phyloP scores from a whole-genome alignment of 116 monocot species.

The Trichopus zeylanicus region DNA sequence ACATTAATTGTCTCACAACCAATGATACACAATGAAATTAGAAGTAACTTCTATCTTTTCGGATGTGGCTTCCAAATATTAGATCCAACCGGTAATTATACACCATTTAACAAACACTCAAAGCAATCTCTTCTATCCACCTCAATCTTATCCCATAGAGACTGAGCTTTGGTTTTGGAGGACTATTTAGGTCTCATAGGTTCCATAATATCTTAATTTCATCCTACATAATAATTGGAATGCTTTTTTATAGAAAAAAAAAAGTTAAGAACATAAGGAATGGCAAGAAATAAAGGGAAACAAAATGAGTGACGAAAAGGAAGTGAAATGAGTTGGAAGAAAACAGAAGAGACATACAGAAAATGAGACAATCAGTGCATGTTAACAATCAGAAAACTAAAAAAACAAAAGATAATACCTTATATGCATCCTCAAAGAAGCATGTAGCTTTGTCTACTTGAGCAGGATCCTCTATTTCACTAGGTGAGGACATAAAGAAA shows the following conservation, averaged over 20 bases:
- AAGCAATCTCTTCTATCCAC: too few relatives aligned
- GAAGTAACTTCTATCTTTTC: too few relatives aligned
- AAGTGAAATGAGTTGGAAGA: not conserved
- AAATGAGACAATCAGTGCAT: not conserved
- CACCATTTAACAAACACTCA: too few relatives aligned
- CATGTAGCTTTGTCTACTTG: slow-evolving; percentile 54
- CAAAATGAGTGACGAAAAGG: not conserved
- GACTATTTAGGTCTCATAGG: not conserved
- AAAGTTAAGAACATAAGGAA: not conserved
- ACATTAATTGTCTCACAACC: too few relatives aligned
- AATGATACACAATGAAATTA: too few relatives aligned
- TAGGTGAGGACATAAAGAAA: slow-evolving; percentile 41
- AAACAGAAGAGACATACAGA: not conserved
- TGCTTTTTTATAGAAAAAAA: not conserved
- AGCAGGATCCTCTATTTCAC: slow-evolving; percentile 50
- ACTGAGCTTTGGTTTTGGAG: not conserved
- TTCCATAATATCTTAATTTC: not conserved
- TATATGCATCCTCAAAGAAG: slow-evolving; percentile 51
- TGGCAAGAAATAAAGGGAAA: not conserved
- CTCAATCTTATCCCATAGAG: too few relatives aligned
- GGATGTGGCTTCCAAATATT: too few relatives aligned
- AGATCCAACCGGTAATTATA: too few relatives aligned
- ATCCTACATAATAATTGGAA: not conserved
- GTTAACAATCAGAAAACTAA: not conserved
- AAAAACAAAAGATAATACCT: slow-evolving; percentile 20